These are phyloP conservation scores for Tagetes erecta DNA, from an alignment of 129 eudicot species.

Conservation along the genomic window DNA sequence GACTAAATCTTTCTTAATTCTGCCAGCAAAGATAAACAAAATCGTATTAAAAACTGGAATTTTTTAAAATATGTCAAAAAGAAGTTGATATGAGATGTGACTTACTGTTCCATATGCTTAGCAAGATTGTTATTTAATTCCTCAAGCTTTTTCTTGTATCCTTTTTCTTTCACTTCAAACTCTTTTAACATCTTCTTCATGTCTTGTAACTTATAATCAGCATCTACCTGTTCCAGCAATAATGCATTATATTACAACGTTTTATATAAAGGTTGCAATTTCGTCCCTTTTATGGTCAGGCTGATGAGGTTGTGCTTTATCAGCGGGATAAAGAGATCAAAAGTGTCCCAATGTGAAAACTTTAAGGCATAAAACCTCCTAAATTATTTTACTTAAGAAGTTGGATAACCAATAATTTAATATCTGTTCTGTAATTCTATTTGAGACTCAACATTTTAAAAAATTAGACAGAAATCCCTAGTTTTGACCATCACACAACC, in stretches of 20 bases:
- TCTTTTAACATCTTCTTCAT: constrained; percentile 73
- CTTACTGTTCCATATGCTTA: constrained; percentile 96
- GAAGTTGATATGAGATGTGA: background rate
- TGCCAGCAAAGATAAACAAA: constrained; percentile 25
- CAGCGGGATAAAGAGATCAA: background rate
- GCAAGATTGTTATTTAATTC: constrained; percentile 54
- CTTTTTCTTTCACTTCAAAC: constrained; percentile 79
- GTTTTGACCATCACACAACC: background rate
- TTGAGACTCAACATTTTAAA: background rate
- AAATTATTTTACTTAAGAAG: background rate
- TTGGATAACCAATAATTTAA: background rate
- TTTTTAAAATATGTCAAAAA: background rate
- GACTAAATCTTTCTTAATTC: constrained; percentile 84
- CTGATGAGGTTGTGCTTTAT: constrained; percentile 1
- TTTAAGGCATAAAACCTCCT: background rate
- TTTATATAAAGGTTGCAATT: background rate
- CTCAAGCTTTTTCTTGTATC: constrained; percentile 71
- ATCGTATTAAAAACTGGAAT: background rate
- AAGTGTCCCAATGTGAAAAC: background rate
- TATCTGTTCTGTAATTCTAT: background rate
- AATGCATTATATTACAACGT: constrained; percentile 2
- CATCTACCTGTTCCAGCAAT: constrained; percentile 66
- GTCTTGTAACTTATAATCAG: constrained; percentile 92
- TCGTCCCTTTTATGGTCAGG: background rate
- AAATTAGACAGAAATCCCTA: background rate